Evolutionary conservation across 1,284 basidiomycete genomes (phyloP).

Genomic region (Fomitopsis pinicola): DNA sequence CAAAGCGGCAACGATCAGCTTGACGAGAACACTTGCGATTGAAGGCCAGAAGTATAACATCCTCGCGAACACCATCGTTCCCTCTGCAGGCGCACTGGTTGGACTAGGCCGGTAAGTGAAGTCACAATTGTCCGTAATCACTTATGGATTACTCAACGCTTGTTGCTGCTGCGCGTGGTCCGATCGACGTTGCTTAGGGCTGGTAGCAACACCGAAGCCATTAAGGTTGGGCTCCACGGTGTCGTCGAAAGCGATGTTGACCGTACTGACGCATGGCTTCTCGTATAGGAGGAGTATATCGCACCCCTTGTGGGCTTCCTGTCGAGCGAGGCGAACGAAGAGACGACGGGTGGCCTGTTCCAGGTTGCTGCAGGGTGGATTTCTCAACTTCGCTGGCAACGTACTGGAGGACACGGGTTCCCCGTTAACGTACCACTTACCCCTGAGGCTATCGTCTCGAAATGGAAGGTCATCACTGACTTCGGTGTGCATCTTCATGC

Average conservation of each 20-base stretch:
- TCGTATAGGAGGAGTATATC: constrained; percentile 77
- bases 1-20: constrained; percentile 89
- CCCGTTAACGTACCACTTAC: constrained; percentile 69
- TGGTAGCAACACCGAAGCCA: constrained; percentile 91
- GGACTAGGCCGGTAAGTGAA: constrained; percentile 18
- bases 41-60: constrained; percentile 94
- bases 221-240: constrained; percentile 55
- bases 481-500: constrained; percentile 57
- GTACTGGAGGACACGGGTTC: constrained; percentile 86
- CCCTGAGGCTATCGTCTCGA: constrained; percentile 74
- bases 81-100: constrained; percentile 45
- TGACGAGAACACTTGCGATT: constrained; percentile 87
- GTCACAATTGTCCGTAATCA: background rate
- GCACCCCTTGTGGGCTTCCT: constrained; percentile 93
- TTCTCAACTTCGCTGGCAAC: constrained; percentile 91
- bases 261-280: background rate
- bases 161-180: background rate
- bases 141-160: constrained; percentile 1
- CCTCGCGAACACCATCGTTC: constrained; percentile 85
- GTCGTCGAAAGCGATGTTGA: background rate
- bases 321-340: constrained; percentile 77
- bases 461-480: constrained; percentile 80
- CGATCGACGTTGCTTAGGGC: constrained; percentile 46
- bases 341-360: constrained; percentile 77
- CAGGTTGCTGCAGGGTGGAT: constrained; percentile 94